Base-by-base conservation (phyloP, 495 filamentous ascomycete genomes). In the Daldinia childiae region DNA sequence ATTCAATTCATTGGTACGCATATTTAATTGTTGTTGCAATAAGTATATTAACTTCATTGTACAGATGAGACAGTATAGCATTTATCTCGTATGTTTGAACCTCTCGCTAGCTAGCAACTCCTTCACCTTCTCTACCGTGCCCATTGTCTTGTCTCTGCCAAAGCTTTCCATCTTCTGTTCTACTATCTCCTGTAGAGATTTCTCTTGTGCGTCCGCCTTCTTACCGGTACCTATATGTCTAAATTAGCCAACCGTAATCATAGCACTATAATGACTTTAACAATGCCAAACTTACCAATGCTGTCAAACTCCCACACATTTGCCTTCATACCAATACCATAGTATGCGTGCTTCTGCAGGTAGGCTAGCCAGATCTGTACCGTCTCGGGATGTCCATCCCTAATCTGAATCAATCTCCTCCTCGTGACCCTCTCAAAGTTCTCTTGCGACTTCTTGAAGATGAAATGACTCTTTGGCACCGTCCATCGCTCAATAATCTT, bases 321-420 rank as follows among this genome's bases (percentile, higher is more conserved):
- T 26, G 96, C 95, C 85, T 99, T 99, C 94, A 99, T 97, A 75
- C 95, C 95, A 27, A 98, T 90, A 8, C 96, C 95, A 77, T 96
- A 92, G 77, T 95, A 97, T 14, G 91, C 89, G 76, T 97, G 90
- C 81, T 95, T 97, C 78, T 89, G 88, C 69, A 99, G 78, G 69
- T 95, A 98, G 12, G 92, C 94, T 50, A 99, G 80, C 95, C 95
- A 99, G 26, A 91, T 75, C 79, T 95, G 90, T 38, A 99, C 93
- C 4, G 87, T 88, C 79, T 97, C 93, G 12, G 93, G 89, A 79
- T 97, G 86, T 6, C 94, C 96, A 80, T 98, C 95, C 74, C 93
- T 90, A 77, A 99, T 94, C 83, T 97, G 94, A 57, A 99, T 93
- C 70, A 98, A 78, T 26, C 95, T 84, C 58, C 95, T 88, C 66